These are phyloP conservation scores for Phytophthora pisi DNA, from an alignment of 352 stramenopile genomes.

Conservation along the genomic window DNA sequence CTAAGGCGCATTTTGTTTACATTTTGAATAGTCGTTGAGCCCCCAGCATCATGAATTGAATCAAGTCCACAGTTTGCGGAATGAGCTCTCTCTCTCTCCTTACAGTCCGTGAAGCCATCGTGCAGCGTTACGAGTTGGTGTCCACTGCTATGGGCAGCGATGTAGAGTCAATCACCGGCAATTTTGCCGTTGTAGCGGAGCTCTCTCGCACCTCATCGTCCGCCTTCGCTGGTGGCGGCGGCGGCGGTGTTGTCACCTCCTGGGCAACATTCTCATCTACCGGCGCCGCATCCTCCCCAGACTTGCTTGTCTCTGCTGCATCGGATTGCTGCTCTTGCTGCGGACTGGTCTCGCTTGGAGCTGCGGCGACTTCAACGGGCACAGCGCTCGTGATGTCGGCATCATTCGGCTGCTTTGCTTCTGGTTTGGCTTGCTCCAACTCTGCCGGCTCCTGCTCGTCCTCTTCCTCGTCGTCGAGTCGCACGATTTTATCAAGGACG, in stretches of 20 bases:
- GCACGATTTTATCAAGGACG: constrained; percentile 74
- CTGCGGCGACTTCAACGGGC: neutral
- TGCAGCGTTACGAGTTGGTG: neutral
- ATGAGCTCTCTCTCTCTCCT: neutral
- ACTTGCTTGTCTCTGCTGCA: constrained; percentile 17
- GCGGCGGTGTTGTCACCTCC: neutral
- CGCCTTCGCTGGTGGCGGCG: constrained; percentile 5
- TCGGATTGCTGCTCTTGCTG: constrained; percentile 14
- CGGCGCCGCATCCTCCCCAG: neutral
- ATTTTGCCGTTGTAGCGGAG: constrained; percentile 3
- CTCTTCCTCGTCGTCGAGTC: constrained; percentile 15
- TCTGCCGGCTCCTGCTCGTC: constrained; percentile 5
- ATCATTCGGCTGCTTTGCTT: neutral
- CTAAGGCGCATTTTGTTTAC: constrained; percentile 17
- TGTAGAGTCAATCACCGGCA: neutral
- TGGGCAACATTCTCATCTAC: constrained; percentile 1
- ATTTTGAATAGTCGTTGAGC: neutral
- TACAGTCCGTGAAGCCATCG: neutral
- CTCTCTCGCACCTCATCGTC: constrained; percentile 31
- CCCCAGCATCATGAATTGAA: constrained; percentile 2
- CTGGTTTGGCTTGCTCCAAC: constrained; percentile 1
- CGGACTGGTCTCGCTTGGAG: neutral
- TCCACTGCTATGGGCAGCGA: neutral
- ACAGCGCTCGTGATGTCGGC: neutral
- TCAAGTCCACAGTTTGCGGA: neutral